Evolutionary conservation across 768 basidiomycete species (phyloP).

Genomic region (Lactarius evosmus): DNA sequence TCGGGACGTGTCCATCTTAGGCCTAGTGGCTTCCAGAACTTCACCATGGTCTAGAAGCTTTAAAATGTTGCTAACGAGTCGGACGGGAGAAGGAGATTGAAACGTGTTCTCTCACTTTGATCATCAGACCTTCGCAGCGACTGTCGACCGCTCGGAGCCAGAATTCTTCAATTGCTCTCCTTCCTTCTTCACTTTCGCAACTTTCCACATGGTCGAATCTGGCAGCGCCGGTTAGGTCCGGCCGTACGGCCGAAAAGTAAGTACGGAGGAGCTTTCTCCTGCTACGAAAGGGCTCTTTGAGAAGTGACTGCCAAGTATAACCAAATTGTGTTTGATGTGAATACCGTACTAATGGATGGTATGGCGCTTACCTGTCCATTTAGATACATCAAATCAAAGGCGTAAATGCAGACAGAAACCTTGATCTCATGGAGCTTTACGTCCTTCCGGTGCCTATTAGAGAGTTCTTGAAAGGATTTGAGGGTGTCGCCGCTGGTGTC

Average conservation of each 20-base stretch:
- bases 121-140: conserved; percentile 90
- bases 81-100: conserved; percentile 20
- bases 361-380: conserved; percentile 63
- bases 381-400: conserved; percentile 86
- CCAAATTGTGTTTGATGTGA: conserved; percentile 17
- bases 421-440: conserved; percentile 72
- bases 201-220: conserved; percentile 72
- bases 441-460: conserved; percentile 80
- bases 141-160: conserved; percentile 72
- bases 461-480: conserved; percentile 82
- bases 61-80: conserved; percentile 9
- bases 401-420: conserved; percentile 78
- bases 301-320: conserved; percentile 50
- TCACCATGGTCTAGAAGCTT: conserved; percentile 65
- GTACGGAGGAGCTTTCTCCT: conserved; percentile 63
- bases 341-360: conserved; percentile 11
- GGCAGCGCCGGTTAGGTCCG: conserved; percentile 48
- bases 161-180: conserved; percentile 65
- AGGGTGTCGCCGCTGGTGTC: conserved; percentile 60
- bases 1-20: conserved; percentile 40
- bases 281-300: conserved; percentile 65
- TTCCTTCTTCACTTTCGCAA: conserved; percentile 60
- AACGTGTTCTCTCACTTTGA: conserved; percentile 56
- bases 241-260: conserved; percentile 53
- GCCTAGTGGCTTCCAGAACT: conserved; percentile 36